Evolutionary conservation across 1,139 yeast genomes (phyloP).

Genomic region (Blastobotrys niveus): DNA sequence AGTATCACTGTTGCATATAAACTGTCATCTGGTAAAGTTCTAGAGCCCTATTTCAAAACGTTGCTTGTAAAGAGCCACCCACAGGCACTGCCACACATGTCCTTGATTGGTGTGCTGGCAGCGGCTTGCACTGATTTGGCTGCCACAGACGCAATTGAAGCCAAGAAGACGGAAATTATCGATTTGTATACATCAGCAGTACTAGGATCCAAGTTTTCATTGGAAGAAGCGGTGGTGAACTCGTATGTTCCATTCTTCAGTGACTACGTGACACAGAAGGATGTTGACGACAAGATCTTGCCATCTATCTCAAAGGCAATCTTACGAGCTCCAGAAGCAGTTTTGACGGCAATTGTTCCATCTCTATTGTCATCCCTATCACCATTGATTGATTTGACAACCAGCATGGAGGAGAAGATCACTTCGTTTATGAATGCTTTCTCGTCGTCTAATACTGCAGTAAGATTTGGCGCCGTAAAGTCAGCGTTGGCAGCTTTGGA

Average conservation of each 20-base stretch:
- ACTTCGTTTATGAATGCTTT: constrained; percentile 57
- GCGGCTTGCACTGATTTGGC: constrained; percentile 28
- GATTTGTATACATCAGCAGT: constrained; percentile 28
- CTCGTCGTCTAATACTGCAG: constrained; percentile 64
- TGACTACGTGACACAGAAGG: constrained; percentile 41
- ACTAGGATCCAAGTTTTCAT: constrained; percentile 29
- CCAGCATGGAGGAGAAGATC: constrained; percentile 45
- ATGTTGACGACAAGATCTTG: constrained; percentile 42
- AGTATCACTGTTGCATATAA: constrained; percentile 21
- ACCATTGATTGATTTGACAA: constrained; percentile 36
- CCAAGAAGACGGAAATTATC: constrained; percentile 21
- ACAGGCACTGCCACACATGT: constrained; percentile 21
- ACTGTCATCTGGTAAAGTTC: constrained; percentile 15
- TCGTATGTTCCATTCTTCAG: constrained; percentile 41
- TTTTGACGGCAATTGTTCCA: constrained; percentile 51
- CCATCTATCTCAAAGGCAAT: constrained; percentile 72
- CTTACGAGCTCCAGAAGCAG: constrained; percentile 73
- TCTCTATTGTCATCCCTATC: constrained; percentile 41
- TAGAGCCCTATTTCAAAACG: constrained; percentile 21
- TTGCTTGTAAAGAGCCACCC: constrained; percentile 17
- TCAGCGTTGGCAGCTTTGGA: constrained; percentile 34
- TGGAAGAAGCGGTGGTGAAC: constrained; percentile 26
- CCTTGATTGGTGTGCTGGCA: constrained; percentile 27
- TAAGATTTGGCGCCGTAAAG: constrained; percentile 49
- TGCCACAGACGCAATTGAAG: constrained; percentile 21